These are phyloP conservation scores for Aureobasidium mangrovei DNA, from an alignment of 2,329 filamentous ascomycete genomes.

Conservation along the genomic window DNA sequence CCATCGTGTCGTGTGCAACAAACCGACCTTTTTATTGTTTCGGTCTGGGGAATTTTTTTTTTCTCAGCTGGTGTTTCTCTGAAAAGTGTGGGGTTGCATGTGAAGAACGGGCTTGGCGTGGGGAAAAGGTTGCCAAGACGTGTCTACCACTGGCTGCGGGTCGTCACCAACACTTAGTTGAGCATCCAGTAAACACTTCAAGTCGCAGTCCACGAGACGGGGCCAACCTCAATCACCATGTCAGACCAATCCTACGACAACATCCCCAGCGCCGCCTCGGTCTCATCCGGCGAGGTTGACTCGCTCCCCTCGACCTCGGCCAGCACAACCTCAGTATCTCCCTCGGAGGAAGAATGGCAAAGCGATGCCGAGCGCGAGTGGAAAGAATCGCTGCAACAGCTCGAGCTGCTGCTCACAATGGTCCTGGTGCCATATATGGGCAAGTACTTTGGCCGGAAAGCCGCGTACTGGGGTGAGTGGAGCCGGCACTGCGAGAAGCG, in stretches of 20 bases:
- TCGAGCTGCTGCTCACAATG: constrained; percentile 90
- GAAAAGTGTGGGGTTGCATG: background rate
- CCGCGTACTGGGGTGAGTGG: constrained; percentile 84
- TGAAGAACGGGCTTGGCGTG: background rate
- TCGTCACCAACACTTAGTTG: background rate
- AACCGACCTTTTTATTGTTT: background rate
- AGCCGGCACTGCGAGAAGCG: background rate
- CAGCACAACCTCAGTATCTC: constrained; percentile 39
- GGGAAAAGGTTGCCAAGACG: background rate
- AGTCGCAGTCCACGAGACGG: background rate
- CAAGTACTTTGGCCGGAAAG: constrained; percentile 90
- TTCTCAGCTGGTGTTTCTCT: background rate
- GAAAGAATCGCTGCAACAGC: constrained; percentile 86
- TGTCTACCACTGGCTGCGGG: background rate
- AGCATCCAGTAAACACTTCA: too few relatives aligned
- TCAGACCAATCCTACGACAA: constrained; percentile 40
- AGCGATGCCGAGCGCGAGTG: constrained; percentile 91
- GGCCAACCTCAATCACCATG: constrained; percentile 17
- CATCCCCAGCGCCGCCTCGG: constrained; percentile 21
- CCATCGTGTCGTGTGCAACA: background rate
- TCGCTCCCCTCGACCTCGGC: constrained; percentile 45
- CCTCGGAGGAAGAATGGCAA: constrained; percentile 43
- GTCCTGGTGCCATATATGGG: constrained; percentile 87
- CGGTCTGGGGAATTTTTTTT: background rate
- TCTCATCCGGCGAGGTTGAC: constrained; percentile 34